Evolutionary conservation across 2,329 filamentous ascomycete genomes (phyloP).

Genomic region (Tolypocladium tundrense): DNA sequence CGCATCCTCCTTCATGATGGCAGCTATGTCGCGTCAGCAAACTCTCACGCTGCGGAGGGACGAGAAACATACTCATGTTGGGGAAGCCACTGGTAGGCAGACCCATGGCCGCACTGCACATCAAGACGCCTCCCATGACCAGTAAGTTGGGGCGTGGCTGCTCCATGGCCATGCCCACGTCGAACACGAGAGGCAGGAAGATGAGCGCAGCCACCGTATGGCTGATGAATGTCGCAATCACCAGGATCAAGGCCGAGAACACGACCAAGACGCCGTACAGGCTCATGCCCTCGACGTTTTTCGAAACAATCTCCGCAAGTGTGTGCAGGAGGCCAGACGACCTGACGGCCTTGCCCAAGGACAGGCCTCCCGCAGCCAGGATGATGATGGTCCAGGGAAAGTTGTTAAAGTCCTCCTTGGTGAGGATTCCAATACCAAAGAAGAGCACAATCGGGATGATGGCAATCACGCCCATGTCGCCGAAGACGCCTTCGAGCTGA

Average conservation of each 20-base stretch:
- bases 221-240: conserved; percentile 95
- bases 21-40: conserved; percentile 45
- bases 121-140: conserved; percentile 89
- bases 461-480: conserved; percentile 96
- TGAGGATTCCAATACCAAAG: conserved; percentile 91
- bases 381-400: conserved; percentile 99
- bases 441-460: conserved; percentile 94
- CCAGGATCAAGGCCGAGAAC: conserved; percentile 73
- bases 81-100: conserved; percentile 93
- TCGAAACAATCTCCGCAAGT: conserved; percentile 68
- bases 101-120: conserved; percentile 96
- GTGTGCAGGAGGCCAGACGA: conserved; percentile 87
- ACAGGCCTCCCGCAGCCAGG: conserved; percentile 83
- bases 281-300: conserved; percentile 63
- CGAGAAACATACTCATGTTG: conserved; percentile 82
- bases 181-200: conserved; percentile 78
- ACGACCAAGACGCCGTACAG: conserved; percentile 80
- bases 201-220: conserved; percentile 96
- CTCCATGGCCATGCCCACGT: conserved; percentile 77
- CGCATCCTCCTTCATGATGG: conserved; percentile 98
- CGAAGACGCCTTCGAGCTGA: conserved; percentile 77
- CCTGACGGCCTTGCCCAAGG: conserved; percentile 87
- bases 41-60: background rate
- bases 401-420: conserved; percentile 99
- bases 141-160: conserved; percentile 88